Evolutionary conservation across 129 eudicot genomes (phyloP), one percentile per base, ranked within the genome.

Genomic region (Lonicera japonica): DNA sequence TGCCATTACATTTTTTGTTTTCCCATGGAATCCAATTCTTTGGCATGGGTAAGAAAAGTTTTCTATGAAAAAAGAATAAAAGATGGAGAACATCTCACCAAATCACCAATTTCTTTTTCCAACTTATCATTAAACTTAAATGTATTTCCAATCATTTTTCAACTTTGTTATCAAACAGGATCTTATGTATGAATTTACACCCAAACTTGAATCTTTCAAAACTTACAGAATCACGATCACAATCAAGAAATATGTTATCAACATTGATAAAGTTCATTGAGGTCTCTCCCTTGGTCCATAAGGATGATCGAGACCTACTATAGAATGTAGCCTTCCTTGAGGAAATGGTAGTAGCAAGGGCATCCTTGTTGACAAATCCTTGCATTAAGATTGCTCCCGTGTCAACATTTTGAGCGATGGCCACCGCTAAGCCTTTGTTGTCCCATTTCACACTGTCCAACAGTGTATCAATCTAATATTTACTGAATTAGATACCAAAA

Each of bases 371-470:
- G 54, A 72, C 88, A 75, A 89, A 85, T 21, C 95, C 97, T 82
- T 89, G 95, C 95, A 89, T 82, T 70, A 87, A 71, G 43, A 92
- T 82, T 54, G 95, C 96, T 64, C 96, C 96, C 0, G 96, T 80
- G 73, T 94, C 96, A 52, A 94, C 92, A 77, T 94, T 82, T 78
- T 94, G 99, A 58, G 99, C 99, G 47, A 94, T 94, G 24, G 95
- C 99, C 75, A 94, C 99, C 14, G 99, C 99, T 81, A 94, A 75
- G 43, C 99, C 96, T 71, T 94, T 88, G 19, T 94, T 96, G 21
- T 94, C 99, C 99, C 99, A 94, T 80, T 85, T 94, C 67, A 94
- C 85, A 81, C 92, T 80, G 72, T 94, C 92, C 80, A 88, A 73
- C 56, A 94, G 73, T 23, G 63, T 71, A 77, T 68, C 78, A 77